Evolutionary conservation across 192 early-diverging fungal species (phyloP).

Genomic region (Cetraspora pellucida): DNA sequence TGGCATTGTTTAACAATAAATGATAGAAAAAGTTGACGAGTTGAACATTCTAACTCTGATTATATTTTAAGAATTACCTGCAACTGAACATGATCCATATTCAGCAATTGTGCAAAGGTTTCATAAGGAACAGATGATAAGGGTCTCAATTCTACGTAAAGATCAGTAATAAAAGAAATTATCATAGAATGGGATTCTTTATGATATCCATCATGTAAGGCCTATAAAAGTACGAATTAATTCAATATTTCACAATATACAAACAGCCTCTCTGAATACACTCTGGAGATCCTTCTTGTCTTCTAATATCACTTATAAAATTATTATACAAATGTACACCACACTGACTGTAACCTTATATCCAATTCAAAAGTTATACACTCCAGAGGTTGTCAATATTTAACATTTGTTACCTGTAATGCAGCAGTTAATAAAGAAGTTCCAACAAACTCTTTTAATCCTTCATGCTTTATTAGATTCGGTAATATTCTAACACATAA

Average conservation of each 20-base stretch:
- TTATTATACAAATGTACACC: too few relatives aligned
- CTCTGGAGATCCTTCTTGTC: too few relatives aligned
- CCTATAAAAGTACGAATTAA: conserved; percentile 1
- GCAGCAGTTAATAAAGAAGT: conserved; percentile 20
- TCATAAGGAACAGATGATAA: conserved; percentile 9
- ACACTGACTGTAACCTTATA: too few relatives aligned
- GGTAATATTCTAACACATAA: conserved; percentile 15
- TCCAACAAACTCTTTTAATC: conserved; percentile 22
- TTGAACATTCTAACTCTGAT: not conserved
- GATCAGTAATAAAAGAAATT: conserved; percentile 31
- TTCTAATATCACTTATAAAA: too few relatives aligned
- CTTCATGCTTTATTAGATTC: not conserved
- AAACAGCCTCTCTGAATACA: too few relatives aligned
- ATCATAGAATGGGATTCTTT: conserved; percentile 19
- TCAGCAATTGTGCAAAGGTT: conserved; percentile 19
- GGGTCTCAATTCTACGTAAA: conserved; percentile 26
- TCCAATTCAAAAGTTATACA: too few relatives aligned
- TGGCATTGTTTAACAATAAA: not conserved
- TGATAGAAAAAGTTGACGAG: not conserved
- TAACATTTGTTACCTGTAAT: not conserved
- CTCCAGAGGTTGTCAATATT: too few relatives aligned
- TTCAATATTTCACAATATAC: too few relatives aligned
- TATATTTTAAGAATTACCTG: conserved; percentile 7
- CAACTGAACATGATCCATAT: conserved; percentile 16
- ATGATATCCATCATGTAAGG: conserved; percentile 33